Percentiles rank a stretch among this genome's conserved stretches.
Evolutionary conservation across 2,329 filamentous ascomycete genomes (phyloP).

Genomic region (Zopfia rhizophila): DNA sequence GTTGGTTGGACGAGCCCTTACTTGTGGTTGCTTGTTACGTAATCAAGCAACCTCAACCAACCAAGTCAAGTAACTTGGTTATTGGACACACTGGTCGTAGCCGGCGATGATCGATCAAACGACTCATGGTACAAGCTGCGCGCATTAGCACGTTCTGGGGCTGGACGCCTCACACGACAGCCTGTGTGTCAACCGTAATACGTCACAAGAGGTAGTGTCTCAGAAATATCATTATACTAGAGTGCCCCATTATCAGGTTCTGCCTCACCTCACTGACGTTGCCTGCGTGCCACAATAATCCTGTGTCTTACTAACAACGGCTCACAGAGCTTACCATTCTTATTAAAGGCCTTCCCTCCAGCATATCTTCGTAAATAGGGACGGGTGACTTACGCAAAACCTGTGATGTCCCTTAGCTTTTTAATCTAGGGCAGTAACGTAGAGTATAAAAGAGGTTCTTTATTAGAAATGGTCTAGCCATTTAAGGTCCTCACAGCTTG

Average conservation of each 20-base stretch:
- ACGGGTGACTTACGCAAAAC: constrained; percentile 40
- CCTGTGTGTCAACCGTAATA: not conserved
- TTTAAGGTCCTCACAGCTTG: constrained; percentile 25
- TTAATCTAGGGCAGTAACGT: constrained; percentile 37
- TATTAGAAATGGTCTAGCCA: constrained; percentile 30
- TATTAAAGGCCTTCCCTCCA: constrained; percentile 47
- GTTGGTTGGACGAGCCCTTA: too few species aligned
- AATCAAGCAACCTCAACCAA: too few species aligned
- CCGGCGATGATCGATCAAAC: not conserved
- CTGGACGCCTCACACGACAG: not conserved
- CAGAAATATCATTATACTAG: not conserved
- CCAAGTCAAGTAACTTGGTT: too few species aligned
- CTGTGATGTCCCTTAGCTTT: constrained; percentile 42
- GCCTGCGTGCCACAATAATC: constrained; percentile 3
- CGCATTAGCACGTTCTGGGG: not conserved
- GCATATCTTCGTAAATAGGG: constrained; percentile 45
- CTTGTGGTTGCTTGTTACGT: too few species aligned
- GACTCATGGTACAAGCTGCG: not conserved
- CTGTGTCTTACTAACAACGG: not conserved
- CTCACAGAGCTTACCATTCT: constrained; percentile 40
- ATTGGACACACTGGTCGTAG: too few species aligned
- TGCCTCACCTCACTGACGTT: constrained; percentile 32
- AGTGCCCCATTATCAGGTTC: constrained; percentile 37
- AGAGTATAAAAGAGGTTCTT: constrained; percentile 28
- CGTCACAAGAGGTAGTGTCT: constrained; percentile 2